Percentiles rank a stretch among this genome's conserved stretches.
Conservation (phyloP, 1,284 basidiomycete species). For the Puccinia polysora region DNA sequence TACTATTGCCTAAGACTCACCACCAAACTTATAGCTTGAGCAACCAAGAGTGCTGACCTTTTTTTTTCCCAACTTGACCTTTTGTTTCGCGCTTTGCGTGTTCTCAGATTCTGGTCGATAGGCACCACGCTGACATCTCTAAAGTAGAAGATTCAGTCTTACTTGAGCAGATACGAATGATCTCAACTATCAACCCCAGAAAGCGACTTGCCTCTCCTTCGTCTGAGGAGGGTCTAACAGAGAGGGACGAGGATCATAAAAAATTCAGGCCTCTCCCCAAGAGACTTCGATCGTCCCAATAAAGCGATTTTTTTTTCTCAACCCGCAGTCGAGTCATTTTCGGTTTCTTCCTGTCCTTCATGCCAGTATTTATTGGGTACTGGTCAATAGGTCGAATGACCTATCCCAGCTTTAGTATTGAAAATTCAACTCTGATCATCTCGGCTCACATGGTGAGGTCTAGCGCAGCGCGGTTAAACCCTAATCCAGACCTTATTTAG, state of each 20-base stretch:
- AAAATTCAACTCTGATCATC: too few relatives aligned
- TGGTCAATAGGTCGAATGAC: too few relatives aligned
- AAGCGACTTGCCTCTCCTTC: conserved; percentile 3
- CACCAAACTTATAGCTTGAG: background rate
- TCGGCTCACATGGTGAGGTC: too few relatives aligned
- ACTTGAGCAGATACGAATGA: conserved; percentile 4
- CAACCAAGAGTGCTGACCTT: background rate
- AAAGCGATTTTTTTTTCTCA: too few relatives aligned
- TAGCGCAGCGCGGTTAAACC: too few relatives aligned
- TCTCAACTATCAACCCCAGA: background rate
- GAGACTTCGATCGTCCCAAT: too few relatives aligned
- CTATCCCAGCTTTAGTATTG: too few relatives aligned
- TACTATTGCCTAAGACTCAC: background rate
- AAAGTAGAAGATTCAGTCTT: conserved; percentile 13
- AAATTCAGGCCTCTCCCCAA: background rate
- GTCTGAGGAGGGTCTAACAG: background rate
- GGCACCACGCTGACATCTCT: conserved; percentile 4
- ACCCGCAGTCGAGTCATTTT: too few relatives aligned
- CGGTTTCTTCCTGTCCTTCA: too few relatives aligned
- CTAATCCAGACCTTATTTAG: too few relatives aligned
- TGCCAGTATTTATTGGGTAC: too few relatives aligned
- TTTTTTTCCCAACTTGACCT: background rate
- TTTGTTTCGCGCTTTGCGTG: too few relatives aligned
- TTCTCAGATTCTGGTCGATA: background rate
- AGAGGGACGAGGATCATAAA: background rate